Evolutionary conservation across 768 basidiomycete species (phyloP), one percentile per base, ranked within the genome.

Genomic region (Boletus sp.): DNA sequence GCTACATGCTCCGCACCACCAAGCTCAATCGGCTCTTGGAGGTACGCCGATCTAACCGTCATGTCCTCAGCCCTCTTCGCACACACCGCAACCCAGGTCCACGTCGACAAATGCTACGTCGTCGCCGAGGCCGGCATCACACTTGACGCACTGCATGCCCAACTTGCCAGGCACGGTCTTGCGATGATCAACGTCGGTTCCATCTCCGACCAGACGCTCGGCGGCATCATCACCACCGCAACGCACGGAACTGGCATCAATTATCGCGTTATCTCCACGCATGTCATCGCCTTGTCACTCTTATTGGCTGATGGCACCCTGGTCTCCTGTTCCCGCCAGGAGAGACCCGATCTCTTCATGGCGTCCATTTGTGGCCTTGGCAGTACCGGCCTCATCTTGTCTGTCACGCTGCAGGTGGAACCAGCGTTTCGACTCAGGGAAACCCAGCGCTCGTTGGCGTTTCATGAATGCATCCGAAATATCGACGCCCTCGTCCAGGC

Each of bases 181-280:
- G 95, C 94, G 37, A 87, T 99, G 83, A 84, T 81, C 65, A 96
- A 90, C 71, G 79, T 98, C 56, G 97, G 97, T 34, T 95, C 93
- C 29, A 98, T 99, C 64, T 96, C 93, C 34, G 94, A 97, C 69
- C 96, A 98, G 70, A 92, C 93, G 4, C 79, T 99, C 59, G 95
- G 83, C 27, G 97, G 97, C 41, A 83, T 94, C 62, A 79, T 98
- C 64, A 86, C 93, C 14, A 99, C 97, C 57, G 93, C 93, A 8
- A 95, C 95, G 0, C 97, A 99, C 76, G 97, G 95, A 49, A 86
- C 91, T 13, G 96, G 97, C 39, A 77, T 88, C 54, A 66, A 73
- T 41, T 95, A 81, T 73, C 83, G 83, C 50, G 89, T 92, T 57
- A 82, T 98, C 58, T 92, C 93, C 11, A 86, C 85, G 19, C 82